Evolutionary conservation across 2,329 filamentous ascomycete species (phyloP), one percentile per base, ranked within the genome.

Genomic region (Neopestalotiopsis rosae): DNA sequence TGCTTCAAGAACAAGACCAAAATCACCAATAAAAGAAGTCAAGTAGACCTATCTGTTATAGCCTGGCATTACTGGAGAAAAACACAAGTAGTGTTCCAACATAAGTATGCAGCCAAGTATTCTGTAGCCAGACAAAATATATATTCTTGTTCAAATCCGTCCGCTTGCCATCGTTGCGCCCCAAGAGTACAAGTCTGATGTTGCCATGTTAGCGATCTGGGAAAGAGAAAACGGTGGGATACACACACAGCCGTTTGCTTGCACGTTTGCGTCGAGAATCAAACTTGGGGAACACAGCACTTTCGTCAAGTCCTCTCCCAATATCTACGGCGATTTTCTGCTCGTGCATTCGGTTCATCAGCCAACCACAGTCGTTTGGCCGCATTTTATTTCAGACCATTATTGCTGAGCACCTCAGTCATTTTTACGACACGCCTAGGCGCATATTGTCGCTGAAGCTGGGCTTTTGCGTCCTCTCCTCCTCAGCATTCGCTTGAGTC

Each of bases 71-170:
- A 17, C 17, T 40, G 32, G 34, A 61, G 30, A 17, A 52, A 52
- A 52, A 61, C 59, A 61, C 59, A 20, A 61, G 59, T 61, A 61
- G 59, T 61, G 59, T 61, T 38, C 24, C n/a, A 13, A 30, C 57
- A 59, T 59, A 13, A 59, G 57, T 59, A 14, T 59, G 59, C 59
- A 38, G 32, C 32, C 32, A 61, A 12, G 14, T 42, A 28, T 61
- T 61, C 59, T 59, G 20, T 61, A 61, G 59, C 59, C 59, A 34
- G 57, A 61, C 24, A 61, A 61, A 40, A 40, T 40, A 61, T 61
- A 61, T 40, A 61, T 12, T 34, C 32, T 17, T 61, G 28, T 61
- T 28, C 61, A 13, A 34, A 12, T 24, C 30, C 20, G n/a, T 10
- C 7, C n/a, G 14, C 4, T 28, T 28, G 24, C 24, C 24, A 4